phyloP scores from a whole-genome alignment of 345 rosid species.

The Brassica nigra region DNA sequence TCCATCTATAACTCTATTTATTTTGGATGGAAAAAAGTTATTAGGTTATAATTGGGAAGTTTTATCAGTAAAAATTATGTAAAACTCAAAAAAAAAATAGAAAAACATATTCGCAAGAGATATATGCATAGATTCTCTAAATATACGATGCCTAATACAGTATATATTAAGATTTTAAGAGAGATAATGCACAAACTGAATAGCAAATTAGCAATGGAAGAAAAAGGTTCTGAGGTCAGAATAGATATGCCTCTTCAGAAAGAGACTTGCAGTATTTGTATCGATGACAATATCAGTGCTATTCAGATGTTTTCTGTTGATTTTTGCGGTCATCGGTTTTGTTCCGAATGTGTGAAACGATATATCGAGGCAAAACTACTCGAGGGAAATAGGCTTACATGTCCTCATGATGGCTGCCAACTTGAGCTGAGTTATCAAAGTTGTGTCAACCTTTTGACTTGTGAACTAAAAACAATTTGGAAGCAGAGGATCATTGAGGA shows the following conservation, averaged over 20 bases:
- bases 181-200: background rate
- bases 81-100: too few species aligned
- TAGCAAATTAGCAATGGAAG: background rate
- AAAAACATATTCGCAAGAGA: too few species aligned
- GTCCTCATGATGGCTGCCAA: constrained; percentile 64
- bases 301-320: background rate
- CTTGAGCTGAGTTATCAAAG: constrained; percentile 45
- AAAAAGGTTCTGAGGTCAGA: background rate
- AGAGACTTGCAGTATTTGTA: background rate
- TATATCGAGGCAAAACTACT: background rate
- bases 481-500: constrained; percentile 56
- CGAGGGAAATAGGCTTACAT: constrained; percentile 52
- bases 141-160: too few species aligned
- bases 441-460: constrained; percentile 56
- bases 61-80: too few species aligned
- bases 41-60: too few species aligned
- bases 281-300: background rate
- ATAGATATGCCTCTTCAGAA: background rate
- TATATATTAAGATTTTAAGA: background rate
- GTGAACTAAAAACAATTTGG: constrained; percentile 51
- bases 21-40: too few species aligned
- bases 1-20: too few species aligned
- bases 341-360: background rate
- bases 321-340: background rate
- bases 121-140: too few species aligned